These are phyloP conservation scores for Guadua angustifolia DNA, from an alignment of 176 grass and related monocot genomes.

Conservation along the genomic window DNA sequence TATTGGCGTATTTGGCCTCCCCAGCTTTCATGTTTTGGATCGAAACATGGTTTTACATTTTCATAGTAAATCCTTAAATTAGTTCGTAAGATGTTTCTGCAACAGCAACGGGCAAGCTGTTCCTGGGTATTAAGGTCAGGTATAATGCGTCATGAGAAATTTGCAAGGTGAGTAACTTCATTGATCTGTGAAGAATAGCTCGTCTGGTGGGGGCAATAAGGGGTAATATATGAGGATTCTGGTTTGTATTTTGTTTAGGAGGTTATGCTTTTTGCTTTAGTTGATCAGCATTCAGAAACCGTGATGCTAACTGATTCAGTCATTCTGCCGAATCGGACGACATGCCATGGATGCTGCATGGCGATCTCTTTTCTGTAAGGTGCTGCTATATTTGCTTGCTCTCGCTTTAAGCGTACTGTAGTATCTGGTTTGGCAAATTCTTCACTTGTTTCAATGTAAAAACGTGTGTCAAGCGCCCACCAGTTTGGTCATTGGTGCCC, in stretches of 20 bases:
- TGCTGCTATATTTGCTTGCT: neutral
- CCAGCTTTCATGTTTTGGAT: constrained; percentile 38
- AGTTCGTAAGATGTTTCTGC: constrained; percentile 47
- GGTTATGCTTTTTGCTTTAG: neutral
- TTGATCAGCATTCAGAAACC: neutral
- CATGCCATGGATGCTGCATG: neutral
- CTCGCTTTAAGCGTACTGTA: too few relatives aligned
- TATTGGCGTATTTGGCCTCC: constrained; percentile 38
- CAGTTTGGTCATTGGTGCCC: too few relatives aligned
- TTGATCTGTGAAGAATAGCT: constrained; percentile 8
- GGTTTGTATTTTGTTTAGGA: neutral
- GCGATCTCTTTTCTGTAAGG: neutral
- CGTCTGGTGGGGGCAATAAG: neutral
- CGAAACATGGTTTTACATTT: constrained; percentile 54
- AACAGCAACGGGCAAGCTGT: constrained; percentile 41
- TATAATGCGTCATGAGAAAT: constrained; percentile 42
- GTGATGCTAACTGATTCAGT: neutral
- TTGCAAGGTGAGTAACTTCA: constrained; percentile 28
- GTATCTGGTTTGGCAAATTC: too few relatives aligned
- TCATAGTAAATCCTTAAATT: constrained; percentile 48
- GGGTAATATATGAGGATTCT: neutral
- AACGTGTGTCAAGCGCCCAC: too few relatives aligned
- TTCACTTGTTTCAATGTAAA: too few relatives aligned
- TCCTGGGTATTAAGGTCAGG: constrained; percentile 19
- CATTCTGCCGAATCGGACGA: neutral